These are phyloP conservation scores for Brassica carinata DNA, from an alignment of 345 rosid genomes.

Conservation along the genomic window DNA sequence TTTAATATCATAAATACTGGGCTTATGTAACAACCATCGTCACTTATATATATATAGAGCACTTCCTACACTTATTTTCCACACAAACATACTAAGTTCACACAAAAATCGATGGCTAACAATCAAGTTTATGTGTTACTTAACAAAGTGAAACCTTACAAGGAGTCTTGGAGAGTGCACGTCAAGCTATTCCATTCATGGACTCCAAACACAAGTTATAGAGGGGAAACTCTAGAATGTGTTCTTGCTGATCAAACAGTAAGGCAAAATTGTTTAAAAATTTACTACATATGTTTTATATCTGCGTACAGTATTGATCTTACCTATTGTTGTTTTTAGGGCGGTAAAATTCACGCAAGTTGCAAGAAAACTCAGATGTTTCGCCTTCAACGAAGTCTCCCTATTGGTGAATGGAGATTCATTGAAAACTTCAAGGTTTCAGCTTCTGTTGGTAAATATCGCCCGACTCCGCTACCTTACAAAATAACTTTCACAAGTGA, in stretches of 20 bases:
- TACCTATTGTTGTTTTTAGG: neutral
- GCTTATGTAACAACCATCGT: neutral
- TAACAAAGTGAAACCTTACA: neutral
- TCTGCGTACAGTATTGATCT: neutral
- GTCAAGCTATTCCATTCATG: neutral
- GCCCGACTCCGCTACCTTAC: neutral
- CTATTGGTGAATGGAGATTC: neutral
- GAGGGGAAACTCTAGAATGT: neutral
- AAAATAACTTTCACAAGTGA: neutral
- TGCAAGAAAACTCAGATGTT: neutral
- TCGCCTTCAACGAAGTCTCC: neutral
- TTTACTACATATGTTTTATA: too few species aligned
- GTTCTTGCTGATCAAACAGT: neutral
- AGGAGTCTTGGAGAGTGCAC: neutral
- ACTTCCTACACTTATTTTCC: neutral
- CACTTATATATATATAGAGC: neutral
- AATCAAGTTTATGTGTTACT: neutral
- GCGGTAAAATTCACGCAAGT: neutral
- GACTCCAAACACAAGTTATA: neutral
- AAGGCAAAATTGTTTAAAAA: neutral
- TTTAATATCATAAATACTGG: too few species aligned
- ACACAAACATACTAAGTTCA: neutral
- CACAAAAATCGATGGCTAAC: neutral
- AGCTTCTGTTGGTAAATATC: neutral
- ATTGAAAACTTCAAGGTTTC: neutral